These are phyloP conservation scores for Punctularia strigosozonata DNA, from an alignment of 768 basidiomycete species.

Conservation along the genomic window DNA sequence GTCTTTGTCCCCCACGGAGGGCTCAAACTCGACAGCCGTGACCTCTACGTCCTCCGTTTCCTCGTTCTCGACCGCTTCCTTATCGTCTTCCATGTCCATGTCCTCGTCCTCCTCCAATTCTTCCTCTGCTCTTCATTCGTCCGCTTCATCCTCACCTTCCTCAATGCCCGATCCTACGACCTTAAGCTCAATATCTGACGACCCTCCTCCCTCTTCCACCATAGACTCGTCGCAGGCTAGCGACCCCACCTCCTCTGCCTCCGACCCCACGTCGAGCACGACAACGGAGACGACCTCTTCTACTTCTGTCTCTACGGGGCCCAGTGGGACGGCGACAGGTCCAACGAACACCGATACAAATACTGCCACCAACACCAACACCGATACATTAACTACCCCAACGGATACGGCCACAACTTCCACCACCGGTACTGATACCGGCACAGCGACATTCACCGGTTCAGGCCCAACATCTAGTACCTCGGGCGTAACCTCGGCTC, in stretches of 20 bases:
- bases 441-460: not conserved
- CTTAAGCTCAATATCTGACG: constrained; percentile 1
- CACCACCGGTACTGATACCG: not conserved
- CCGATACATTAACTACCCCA: constrained; percentile 1
- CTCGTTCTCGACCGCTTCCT: constrained; percentile 2
- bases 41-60: not conserved
- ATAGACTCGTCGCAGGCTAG: constrained; percentile 5
- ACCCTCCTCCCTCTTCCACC: constrained; percentile 4
- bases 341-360: no score
- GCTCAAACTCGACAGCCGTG: no score
- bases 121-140: not conserved
- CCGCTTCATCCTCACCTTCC: constrained; percentile 3
- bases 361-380: no score
- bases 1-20: no score
- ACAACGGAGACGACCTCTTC: constrained; percentile 3
- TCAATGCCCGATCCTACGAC: constrained; percentile 1
- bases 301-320: constrained; percentile 1
- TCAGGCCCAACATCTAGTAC: not conserved
- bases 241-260: constrained; percentile 2
- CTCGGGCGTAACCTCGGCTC: not conserved
- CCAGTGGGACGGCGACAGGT: constrained; percentile 1
- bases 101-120: constrained; percentile 4
- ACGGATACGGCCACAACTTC: constrained; percentile 2
- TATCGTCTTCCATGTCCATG: constrained; percentile 5
- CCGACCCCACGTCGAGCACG: constrained; percentile 3